Evolutionary conservation across 176 grass and related monocot genomes (phyloP).

Genomic region (Leersia perrieri): DNA sequence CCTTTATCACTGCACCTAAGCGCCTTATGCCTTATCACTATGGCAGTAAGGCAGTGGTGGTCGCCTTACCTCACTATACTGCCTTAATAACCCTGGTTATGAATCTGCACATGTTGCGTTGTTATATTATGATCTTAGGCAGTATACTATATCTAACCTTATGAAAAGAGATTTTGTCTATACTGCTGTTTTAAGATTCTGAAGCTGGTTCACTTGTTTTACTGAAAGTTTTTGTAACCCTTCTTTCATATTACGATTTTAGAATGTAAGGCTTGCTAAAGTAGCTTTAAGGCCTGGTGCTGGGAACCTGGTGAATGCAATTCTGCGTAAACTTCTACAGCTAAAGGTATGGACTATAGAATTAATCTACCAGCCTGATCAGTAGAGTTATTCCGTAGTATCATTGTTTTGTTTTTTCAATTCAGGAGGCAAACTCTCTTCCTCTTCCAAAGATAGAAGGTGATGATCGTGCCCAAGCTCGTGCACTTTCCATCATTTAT

Average conservation of each 20-base stretch:
- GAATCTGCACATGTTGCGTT: background rate
- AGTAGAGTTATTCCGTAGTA: constrained; percentile 18
- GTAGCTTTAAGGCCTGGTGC: constrained; percentile 87
- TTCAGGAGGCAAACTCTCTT: constrained; percentile 82
- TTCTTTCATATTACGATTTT: constrained; percentile 36
- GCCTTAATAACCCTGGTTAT: too few relatives aligned
- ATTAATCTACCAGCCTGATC: constrained; percentile 23
- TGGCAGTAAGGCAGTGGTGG: too few relatives aligned
- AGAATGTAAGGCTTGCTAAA: constrained; percentile 95
- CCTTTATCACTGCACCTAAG: too few relatives aligned
- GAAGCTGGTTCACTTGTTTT: background rate
- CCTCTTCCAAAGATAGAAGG: constrained; percentile 84
- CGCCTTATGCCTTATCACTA: too few relatives aligned
- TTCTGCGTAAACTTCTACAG: constrained; percentile 76
- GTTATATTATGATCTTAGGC: background rate
- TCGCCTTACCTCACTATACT: too few relatives aligned
- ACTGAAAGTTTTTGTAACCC: background rate
- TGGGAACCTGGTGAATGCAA: constrained; percentile 91
- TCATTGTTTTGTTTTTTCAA: constrained; percentile 29
- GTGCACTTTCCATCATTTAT: constrained; percentile 83
- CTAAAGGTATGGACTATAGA: constrained; percentile 56
- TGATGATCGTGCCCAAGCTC: constrained; percentile 82
- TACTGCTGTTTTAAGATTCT: constrained; percentile 9
- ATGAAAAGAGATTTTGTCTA: background rate
- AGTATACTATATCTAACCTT: background rate